Conservation (phyloP, 2,329 filamentous ascomycete genomes). For the Westerdykella sp. region DNA sequence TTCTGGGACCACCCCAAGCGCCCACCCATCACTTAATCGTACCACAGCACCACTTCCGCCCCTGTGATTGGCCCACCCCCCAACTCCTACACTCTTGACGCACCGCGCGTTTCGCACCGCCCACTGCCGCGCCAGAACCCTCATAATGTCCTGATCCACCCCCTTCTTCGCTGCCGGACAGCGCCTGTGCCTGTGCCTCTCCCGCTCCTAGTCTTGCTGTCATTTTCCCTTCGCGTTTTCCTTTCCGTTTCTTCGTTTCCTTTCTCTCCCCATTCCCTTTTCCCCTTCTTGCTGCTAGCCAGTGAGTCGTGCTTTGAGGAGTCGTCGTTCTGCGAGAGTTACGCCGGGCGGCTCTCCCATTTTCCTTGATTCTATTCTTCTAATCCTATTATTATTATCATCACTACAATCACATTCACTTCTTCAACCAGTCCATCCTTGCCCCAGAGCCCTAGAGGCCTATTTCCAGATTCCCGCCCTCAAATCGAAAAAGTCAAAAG, state of each 20-base stretch:
- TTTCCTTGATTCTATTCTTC: conserved; percentile 23
- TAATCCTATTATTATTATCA: neutral
- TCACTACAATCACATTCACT: neutral
- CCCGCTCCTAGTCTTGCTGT: conserved; percentile 18
- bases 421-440: neutral
- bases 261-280: conserved; percentile 10
- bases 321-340: conserved; percentile 30
- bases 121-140: conserved; percentile 28
- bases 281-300: neutral
- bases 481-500: neutral
- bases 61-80: conserved; percentile 25
- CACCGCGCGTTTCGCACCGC: conserved; percentile 24
- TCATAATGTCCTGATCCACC: conserved; percentile 31
- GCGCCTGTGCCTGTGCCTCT: no score
- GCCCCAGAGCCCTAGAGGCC: no score
- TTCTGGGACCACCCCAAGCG: no score
- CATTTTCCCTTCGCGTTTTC: conserved; percentile 23
- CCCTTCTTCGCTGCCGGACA: conserved; percentile 8
- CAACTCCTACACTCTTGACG: conserved; percentile 33
- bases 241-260: conserved; percentile 28
- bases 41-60: conserved; percentile 11
- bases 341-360: conserved; percentile 35
- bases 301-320: conserved; percentile 5
- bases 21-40: conserved; percentile 9
- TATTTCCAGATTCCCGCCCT: neutral